Evolutionary conservation across 2,329 filamentous ascomycete species (phyloP).

Genomic region (Gyromitra esculenta): DNA sequence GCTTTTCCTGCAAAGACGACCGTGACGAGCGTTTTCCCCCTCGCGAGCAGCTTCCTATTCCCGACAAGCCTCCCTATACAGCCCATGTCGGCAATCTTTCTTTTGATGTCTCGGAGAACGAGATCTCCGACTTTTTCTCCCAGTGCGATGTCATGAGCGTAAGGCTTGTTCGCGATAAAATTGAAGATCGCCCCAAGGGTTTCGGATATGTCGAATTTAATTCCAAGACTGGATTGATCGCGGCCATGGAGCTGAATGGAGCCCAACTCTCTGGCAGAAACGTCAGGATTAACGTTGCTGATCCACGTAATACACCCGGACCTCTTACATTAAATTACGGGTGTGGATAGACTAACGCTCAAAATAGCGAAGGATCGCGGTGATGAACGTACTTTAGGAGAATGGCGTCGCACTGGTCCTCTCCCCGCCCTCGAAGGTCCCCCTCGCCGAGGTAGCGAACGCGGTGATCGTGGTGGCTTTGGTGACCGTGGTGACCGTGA

Average conservation of each 20-base stretch:
- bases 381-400: slow-evolving; percentile 81
- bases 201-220: slow-evolving; percentile 98
- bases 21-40: slow-evolving; percentile 64
- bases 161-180: slow-evolving; percentile 94
- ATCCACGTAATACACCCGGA: slow-evolving; percentile 81
- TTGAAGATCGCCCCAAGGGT: slow-evolving; percentile 92
- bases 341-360: slow-evolving; percentile 60
- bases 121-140: slow-evolving; percentile 85
- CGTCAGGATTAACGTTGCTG: slow-evolving; percentile 93
- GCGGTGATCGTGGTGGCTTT: slow-evolving; percentile 64
- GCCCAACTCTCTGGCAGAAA: slow-evolving; percentile 84
- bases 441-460: slow-evolving; percentile 62
- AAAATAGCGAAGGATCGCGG: slow-evolving; percentile 81
- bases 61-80: slow-evolving; percentile 91
- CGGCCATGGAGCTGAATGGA: slow-evolving; percentile 84
- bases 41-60: slow-evolving; percentile 84
- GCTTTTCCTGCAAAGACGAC: slow-evolving; percentile 39
- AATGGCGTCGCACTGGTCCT: slow-evolving; percentile 94
- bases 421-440: slow-evolving; percentile 69
- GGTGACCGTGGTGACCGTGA: slow-evolving; percentile 62
- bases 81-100: slow-evolving; percentile 96
- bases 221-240: slow-evolving; percentile 86
- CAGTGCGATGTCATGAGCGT: slow-evolving; percentile 88
- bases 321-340: slow-evolving; percentile 2
- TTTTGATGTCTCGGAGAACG: slow-evolving; percentile 86